Base-by-base conservation (phyloP, 2,329 filamentous ascomycete genomes). In the Aspergillus aculeatinus region DNA sequence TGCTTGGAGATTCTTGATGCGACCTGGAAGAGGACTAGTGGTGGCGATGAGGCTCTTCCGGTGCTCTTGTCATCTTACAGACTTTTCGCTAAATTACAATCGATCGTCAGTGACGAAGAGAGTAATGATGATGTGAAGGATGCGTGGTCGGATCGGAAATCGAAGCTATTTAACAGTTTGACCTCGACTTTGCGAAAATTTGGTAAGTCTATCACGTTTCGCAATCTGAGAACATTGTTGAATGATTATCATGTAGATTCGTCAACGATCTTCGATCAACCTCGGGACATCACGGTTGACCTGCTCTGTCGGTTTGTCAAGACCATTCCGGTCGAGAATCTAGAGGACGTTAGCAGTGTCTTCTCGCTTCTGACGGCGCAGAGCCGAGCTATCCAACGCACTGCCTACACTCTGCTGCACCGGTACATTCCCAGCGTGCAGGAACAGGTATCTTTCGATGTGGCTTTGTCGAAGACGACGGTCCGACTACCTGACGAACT, bases 91-190 rank as follows among this genome's bases (percentile, higher is more conserved):
- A 80, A 81, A 0, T 72, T 98, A 2, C 84, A 87, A 63, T 80
- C 79, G 2, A 75, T 94, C 0, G 76, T 78, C 1, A 70, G 70
- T 9, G 81, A 86, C 19, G 89, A 68, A 35, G 67, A 93, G 19
- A 83, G 88, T 2, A 97, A 96, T 63, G 94, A 98, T 63, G 94
- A 98, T 72, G 82, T 97, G 0, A 78, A 87, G 14, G 93, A 97
- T 68, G 86, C 87, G 0, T 83, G 94, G 70, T 83, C 83, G 55
- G 83, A 87, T 12, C 82, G 83, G 10, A 80, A 84, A n/a, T 75
- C 82, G 19, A 73, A 76, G 0, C 83, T 89, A 0, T 83, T 96
- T 21, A 86, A 86, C 61, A 72, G 77, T 49, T 72, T 83, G 14
- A 77, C 79, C 48, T 77, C 74, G 52, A 72, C 76, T 10, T 70